These are phyloP conservation scores for Mucor mucedo DNA, from an alignment of 371 early-diverging fungal genomes.

Conservation along the genomic window DNA sequence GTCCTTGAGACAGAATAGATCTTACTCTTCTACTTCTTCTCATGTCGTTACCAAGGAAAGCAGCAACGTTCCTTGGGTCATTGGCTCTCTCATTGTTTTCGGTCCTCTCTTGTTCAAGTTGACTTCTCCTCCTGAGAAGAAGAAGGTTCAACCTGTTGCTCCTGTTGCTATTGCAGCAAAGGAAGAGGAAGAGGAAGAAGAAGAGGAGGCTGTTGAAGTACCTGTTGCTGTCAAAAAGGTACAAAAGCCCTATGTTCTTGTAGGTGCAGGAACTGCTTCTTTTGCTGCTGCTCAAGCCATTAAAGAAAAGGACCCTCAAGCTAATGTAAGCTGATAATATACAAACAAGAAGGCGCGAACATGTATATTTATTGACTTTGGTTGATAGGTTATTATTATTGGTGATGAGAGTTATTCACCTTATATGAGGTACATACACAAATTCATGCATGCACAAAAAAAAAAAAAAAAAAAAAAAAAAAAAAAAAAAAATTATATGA, in stretches of 20 bases:
- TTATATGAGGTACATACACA: slow-evolving; percentile 60
- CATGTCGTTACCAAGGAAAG: slow-evolving; percentile 7
- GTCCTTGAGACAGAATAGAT: neutral
- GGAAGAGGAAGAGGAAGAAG: slow-evolving; percentile 13
- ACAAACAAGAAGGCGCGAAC: too few relatives aligned
- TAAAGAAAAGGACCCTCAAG: slow-evolving; percentile 68
- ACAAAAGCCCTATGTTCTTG: slow-evolving; percentile 56
- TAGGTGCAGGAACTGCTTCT: slow-evolving; percentile 74
- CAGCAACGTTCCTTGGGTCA: slow-evolving; percentile 59
- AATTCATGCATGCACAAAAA: neutral
- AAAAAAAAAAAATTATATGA: neutral
- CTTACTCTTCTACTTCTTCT: slow-evolving; percentile 8
- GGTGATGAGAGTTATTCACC: slow-evolving; percentile 67
- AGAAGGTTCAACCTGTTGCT: slow-evolving; percentile 7
- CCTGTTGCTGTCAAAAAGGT: slow-evolving; percentile 29
- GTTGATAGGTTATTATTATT: slow-evolving; percentile 65
- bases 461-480: neutral
- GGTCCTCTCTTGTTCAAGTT: slow-evolving; percentile 64
- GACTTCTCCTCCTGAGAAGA: slow-evolving; percentile 62
- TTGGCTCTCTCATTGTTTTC: slow-evolving; percentile 64
- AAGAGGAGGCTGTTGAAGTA: slow-evolving; percentile 10
- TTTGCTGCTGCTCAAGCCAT: slow-evolving; percentile 75
- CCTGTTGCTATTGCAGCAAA: slow-evolving; percentile 6
- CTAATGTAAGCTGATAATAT: slow-evolving; percentile 49
- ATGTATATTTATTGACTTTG: neutral